A percentile compares a stretch with the other conserved stretches of the same genome.
phyloP scores from a whole-genome alignment of 306 rosid genomes.

The Echinosophora koreensis region DNA sequence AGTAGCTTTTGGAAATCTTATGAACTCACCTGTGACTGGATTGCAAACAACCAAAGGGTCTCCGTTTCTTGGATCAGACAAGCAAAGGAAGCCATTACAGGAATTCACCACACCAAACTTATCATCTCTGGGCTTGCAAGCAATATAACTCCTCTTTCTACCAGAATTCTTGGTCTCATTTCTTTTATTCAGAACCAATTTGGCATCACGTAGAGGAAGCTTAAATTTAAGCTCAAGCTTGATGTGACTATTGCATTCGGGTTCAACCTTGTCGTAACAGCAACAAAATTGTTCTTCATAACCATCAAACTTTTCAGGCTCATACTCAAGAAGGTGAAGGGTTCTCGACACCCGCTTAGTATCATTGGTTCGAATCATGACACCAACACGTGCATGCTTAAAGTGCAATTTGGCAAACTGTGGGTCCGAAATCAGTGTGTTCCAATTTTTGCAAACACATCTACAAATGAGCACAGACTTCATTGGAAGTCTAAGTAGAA shows the following conservation, averaged over 20 bases:
- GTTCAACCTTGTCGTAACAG: not conserved
- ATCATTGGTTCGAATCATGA: constrained; percentile 10
- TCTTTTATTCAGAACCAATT: not conserved
- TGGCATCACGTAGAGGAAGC: constrained; percentile 44
- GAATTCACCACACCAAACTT: constrained; percentile 35
- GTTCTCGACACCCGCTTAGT: constrained; percentile 6
- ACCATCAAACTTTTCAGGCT: not conserved
- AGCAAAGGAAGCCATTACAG: constrained; percentile 48
- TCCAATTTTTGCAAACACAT: constrained; percentile 45
- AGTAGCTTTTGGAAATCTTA: constrained; percentile 25
- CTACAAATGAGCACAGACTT: constrained; percentile 43
- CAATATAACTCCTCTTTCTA: not conserved
- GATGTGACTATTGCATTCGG: not conserved
- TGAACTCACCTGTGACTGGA: constrained; percentile 43
- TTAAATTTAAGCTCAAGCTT: constrained; percentile 40
- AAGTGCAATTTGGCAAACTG: constrained; percentile 41
- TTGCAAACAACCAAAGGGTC: constrained; percentile 45
- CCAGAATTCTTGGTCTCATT: not conserved
- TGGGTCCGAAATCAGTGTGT: constrained; percentile 38
- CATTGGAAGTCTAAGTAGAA: constrained; percentile 38
- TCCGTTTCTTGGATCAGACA: not conserved
- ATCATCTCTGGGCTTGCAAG: not conserved
- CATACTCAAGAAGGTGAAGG: constrained; percentile 39
- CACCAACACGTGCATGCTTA: not conserved
- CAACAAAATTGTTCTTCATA: not conserved